Evolutionary conservation across 2,329 filamentous ascomycete genomes (phyloP), one percentile per base, ranked within the genome.

Genomic region (Diaporthe helianthi): DNA sequence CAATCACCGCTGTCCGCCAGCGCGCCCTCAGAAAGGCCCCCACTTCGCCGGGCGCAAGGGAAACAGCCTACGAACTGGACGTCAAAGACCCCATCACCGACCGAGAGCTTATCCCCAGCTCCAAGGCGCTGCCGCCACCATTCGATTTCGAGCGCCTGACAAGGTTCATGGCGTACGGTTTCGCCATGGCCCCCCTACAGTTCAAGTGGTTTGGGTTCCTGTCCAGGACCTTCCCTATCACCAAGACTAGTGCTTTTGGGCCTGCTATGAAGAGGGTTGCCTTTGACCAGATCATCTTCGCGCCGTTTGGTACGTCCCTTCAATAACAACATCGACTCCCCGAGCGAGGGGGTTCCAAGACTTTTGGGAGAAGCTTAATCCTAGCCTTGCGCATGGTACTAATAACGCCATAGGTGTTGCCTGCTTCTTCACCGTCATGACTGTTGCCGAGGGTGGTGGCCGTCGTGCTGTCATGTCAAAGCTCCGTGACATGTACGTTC

Each of bases 71-170:
- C 76, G 94, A 98, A 79, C 84, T 97, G 58, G 92, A 96, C 80
- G 90, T 89, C 78, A 93, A 94, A 82, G 92, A 92, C 76, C 89
- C 92, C 0, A 87, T 88, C 68, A 85, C 77, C 81, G 88, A 80
- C 64, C 83, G 83, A 51, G 92, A 94, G 52, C 81, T 93, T 54
- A 89, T 94, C 65, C 87, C 90, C 68, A 84, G 88, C 38, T 86
- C 87, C 36, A 88, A 86, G 74, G 76, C 79, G 13, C 85, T 91
- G 0, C 92, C 94, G 33, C 92, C 93, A 3, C 90, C 93, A 0
- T 98, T 99, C 77, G 95, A 99, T 81, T 98, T 98, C 76, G 96
- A 98, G 82, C 90, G 96, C 60, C 84, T 98, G 72, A 95, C 93
- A 1, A 87, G 96, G 58, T 99, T 98, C 84, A 98, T 98, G 93